Evolutionary conservation across 148 eudicot genomes (phyloP).

Genomic region (Vaccinium vitisidaea): DNA sequence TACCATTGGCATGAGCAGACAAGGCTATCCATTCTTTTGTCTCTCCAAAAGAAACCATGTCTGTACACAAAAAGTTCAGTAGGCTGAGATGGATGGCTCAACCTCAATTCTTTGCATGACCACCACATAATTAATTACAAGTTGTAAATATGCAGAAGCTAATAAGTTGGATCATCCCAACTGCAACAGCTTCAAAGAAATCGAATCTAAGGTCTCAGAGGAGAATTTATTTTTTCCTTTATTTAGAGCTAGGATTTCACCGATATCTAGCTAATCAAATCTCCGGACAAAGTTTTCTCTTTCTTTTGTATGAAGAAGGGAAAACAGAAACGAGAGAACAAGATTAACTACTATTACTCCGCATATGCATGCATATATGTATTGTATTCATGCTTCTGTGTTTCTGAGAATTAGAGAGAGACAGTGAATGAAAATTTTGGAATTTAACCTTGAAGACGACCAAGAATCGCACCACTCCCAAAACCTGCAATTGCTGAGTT

Average conservation of each 20-base stretch:
- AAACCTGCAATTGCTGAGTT: constrained; percentile 78
- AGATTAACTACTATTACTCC: background rate
- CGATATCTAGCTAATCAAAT: background rate
- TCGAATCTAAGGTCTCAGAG: background rate
- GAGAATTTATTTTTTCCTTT: background rate
- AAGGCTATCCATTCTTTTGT: background rate
- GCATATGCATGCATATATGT: background rate
- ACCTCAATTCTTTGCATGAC: background rate
- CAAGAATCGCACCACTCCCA: constrained; percentile 84
- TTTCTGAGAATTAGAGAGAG: background rate
- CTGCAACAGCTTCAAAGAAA: background rate
- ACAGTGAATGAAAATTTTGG: background rate
- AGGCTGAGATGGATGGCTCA: background rate
- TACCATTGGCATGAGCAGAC: background rate
- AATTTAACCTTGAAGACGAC: constrained; percentile 76
- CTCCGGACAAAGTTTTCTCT: background rate
- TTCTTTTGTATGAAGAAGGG: background rate
- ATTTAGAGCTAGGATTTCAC: constrained; percentile 7
- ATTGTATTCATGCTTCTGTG: background rate
- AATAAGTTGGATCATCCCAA: background rate
- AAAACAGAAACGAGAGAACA: background rate
- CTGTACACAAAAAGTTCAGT: background rate
- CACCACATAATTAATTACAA: background rate
- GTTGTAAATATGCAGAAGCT: background rate
- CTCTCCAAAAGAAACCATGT: background rate